Evolutionary conservation across 768 basidiomycete species (phyloP), one percentile per base, ranked within the genome.

Genomic region (Podaxis rugospora): DNA sequence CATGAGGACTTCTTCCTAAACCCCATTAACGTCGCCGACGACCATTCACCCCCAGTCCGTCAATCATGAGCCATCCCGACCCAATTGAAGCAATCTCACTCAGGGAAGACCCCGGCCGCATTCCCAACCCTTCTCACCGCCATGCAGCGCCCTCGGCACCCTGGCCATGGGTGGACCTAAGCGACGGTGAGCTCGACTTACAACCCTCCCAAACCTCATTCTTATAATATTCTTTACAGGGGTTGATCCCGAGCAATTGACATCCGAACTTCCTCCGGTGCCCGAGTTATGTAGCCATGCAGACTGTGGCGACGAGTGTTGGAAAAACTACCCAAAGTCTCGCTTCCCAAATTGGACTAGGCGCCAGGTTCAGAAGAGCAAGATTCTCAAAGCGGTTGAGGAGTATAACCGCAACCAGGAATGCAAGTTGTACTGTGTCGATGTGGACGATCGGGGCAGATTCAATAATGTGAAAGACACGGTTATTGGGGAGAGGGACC

Each of bases 261-360:
- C 68, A 71, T 63, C 61, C 71, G 59, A 67, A 13, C 52, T 49
- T 16, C 70, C 72, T 5, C 68, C 71, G 5, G 66, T 73, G 2
- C 73, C 73, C 11, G 61, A 62, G 21, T 64, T 65, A 32, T 73
- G 74, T 54, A 67, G 72, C 51, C 75, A 76, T 39, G 42, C 47
- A n/a, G 52, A 62, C 14, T 75, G 64, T 46, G 67, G 57, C 10
- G 59, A 61, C 36, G 39, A 59, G 40, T 72, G 75, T 57, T 77
- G 79, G 78, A 68, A 58, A 57, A 70, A 66, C 4, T 78, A 79
- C 53, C 79, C 78, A 3, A 70, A 72, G 23, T 69, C 73, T 0
- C 66, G 68, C 35, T 86, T 81, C 60, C 81, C 80, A 25, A 86
- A 84, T 62, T 84, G 84, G 84, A 83, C 78, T 0, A 61, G 64